Evolutionary conservation across 306 rosid species (phyloP).

Genomic region (Cyamopsis tetragonoloba): DNA sequence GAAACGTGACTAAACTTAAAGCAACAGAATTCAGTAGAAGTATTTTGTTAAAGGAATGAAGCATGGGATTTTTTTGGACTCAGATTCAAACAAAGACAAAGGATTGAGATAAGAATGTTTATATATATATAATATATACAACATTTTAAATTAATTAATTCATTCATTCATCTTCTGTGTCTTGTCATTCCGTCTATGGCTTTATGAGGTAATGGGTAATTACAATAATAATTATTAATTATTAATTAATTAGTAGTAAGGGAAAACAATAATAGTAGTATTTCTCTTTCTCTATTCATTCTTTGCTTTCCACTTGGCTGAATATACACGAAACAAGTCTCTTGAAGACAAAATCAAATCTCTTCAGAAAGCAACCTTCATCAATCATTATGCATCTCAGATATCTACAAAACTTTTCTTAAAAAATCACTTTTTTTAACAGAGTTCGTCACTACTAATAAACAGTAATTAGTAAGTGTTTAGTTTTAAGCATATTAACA

Average conservation of each 20-base stretch:
- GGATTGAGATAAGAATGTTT: neutral
- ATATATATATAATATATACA: too few species aligned
- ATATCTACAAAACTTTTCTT: neutral
- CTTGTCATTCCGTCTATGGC: neutral
- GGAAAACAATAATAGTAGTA: neutral
- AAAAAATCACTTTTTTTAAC: neutral
- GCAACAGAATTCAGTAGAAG: too few species aligned
- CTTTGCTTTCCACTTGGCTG: conserved; percentile 1
- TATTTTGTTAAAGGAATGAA: too few species aligned
- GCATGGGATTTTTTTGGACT: neutral
- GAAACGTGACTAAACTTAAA: too few species aligned
- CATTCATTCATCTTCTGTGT: neutral
- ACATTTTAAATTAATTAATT: neutral
- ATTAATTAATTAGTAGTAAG: too few species aligned
- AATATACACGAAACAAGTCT: neutral
- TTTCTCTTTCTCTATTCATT: neutral
- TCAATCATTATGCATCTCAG: neutral
- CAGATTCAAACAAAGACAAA: neutral
- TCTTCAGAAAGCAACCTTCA: neutral
- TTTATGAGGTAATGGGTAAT: neutral
- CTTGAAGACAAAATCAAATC: neutral
- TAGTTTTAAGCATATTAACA: too few species aligned
- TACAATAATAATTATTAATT: neutral
- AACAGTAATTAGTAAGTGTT: too few species aligned
- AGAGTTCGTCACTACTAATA: too few species aligned